Base-by-base conservation (phyloP, 306 rosid genomes). In the Parietaria judaica region DNA sequence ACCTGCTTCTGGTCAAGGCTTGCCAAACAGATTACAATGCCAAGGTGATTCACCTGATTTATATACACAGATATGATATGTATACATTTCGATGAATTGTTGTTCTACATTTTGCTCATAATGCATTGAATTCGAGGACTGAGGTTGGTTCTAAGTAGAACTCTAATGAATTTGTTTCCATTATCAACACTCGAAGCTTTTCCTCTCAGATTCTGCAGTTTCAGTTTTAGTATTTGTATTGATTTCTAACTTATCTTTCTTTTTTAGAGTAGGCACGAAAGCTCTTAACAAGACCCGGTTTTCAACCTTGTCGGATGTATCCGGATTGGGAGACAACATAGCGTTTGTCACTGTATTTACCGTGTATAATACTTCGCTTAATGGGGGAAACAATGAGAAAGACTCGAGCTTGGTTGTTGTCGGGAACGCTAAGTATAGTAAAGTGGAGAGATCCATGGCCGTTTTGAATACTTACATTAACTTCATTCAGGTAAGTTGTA, bases 1-100 rank as follows among this genome's bases (percentile, higher is more conserved):
- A 48, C 92, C 90, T 64, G 88, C 94, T 72, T 85, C 95, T 63
- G 99, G 99, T 36, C 90, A 84, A 79, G 96, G 99, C 85, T 63
- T 79, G 65, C 46, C 88, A 47, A 83, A 77, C 68, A 96, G 96
- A 16, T 78, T 92, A 73, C 95, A 92, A 62, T 88, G 95, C 84
- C 78, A 81, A 77, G 90, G 94, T 86, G 64, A 14, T 35, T 12
- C 8, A 4, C 6, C 75, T 23, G 31, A 23, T 17, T 38, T 10
- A 7, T 54, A 23, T 23, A 23, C 31, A 23, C 2, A 23, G 1
- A 23, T 23, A 23, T 23, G 31, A n/a, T 23, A 23, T 23, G 31
- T 23, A 23, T 57, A 36, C 23, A 5, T 36, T 37, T 57, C 46
- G 14, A 37, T 14, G 8, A 14, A 14, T n/a, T 38, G 9, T 36